Percentiles rank a stretch among this genome's conserved stretches.
Evolutionary conservation across 2,329 filamentous ascomycete species (phyloP).

Genomic region (Phaeosphaeriaceae sp.): DNA sequence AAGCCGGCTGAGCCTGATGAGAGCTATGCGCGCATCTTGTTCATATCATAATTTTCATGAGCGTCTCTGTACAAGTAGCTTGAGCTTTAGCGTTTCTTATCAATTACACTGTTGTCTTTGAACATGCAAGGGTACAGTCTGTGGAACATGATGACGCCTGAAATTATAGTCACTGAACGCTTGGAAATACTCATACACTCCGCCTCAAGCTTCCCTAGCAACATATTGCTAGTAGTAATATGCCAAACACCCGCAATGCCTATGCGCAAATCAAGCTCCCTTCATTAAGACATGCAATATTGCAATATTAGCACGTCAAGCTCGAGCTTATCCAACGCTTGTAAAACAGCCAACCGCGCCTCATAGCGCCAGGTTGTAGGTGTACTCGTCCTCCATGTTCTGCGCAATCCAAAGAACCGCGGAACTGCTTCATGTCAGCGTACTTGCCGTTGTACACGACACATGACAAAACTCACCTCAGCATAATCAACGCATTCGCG

Average conservation of each 20-base stretch:
- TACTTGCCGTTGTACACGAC: not conserved
- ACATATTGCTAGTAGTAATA: not conserved
- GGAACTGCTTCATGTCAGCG: conserved; percentile 55
- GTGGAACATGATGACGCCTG: conserved; percentile 1
- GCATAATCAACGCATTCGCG: conserved; percentile 70
- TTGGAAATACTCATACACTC: conserved; percentile 5
- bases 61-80: conserved; percentile 37
- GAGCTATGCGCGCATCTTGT: conserved; percentile 5
- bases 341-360: not conserved
- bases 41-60: conserved; percentile 22
- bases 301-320: not conserved
- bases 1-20: not conserved
- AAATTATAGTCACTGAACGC: not conserved
- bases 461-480: conserved; percentile 60
- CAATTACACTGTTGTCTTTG: not conserved
- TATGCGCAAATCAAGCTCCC: not conserved
- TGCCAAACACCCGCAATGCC: not conserved
- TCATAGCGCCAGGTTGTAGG: conserved; percentile 70
- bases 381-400: conserved; percentile 77
- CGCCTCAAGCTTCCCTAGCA: not conserved
- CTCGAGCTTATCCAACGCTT: not conserved
- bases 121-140: not conserved
- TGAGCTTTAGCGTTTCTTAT: conserved; percentile 4
- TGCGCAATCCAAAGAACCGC: conserved; percentile 73
- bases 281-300: not conserved